phyloP scores from a whole-genome alignment of 225 moss, liverwort and hornwort species.

The Sphagnum tenellum region DNA sequence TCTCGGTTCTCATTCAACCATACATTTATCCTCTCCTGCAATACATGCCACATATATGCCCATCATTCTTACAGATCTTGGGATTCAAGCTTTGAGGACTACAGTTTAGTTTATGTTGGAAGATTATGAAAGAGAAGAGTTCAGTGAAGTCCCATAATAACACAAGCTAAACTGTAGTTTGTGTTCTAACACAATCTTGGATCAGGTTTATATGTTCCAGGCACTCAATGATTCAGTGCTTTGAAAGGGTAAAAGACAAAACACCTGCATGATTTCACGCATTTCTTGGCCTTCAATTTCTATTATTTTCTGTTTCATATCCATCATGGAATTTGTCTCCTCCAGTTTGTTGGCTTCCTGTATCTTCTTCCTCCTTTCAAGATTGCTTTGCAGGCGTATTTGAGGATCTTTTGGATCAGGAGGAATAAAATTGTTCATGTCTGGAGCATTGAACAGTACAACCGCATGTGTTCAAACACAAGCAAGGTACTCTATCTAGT shows the following conservation, averaged over 20 bases:
- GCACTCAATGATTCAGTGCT: background rate
- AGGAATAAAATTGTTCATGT: slow-evolving; percentile 74
- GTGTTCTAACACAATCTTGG: no score
- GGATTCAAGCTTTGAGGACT: no score
- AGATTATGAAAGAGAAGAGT: no score
- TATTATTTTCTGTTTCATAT: slow-evolving; percentile 38
- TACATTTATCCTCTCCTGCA: slow-evolving; percentile 57
- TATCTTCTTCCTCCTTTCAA: slow-evolving; percentile 35
- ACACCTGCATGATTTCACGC: slow-evolving; percentile 68
- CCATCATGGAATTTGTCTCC: slow-evolving; percentile 44
- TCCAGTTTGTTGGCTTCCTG: slow-evolving; percentile 51
- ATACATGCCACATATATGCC: no score
- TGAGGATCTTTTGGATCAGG: slow-evolving; percentile 52
- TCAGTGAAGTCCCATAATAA: no score
- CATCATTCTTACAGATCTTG: no score
- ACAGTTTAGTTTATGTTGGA: no score
- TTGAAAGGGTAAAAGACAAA: background rate
- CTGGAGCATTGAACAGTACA: slow-evolving; percentile 10
- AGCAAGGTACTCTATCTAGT: no score
- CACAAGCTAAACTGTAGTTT: no score
- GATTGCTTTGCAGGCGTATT: slow-evolving; percentile 17
- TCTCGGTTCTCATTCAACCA: slow-evolving; percentile 68
- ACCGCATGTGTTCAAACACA: no score
- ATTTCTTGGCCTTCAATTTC: slow-evolving; percentile 94
- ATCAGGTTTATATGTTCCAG: no score